Base-by-base conservation (phyloP, 192 early-diverging fungal species). In the Coemansia biformis region DNA sequence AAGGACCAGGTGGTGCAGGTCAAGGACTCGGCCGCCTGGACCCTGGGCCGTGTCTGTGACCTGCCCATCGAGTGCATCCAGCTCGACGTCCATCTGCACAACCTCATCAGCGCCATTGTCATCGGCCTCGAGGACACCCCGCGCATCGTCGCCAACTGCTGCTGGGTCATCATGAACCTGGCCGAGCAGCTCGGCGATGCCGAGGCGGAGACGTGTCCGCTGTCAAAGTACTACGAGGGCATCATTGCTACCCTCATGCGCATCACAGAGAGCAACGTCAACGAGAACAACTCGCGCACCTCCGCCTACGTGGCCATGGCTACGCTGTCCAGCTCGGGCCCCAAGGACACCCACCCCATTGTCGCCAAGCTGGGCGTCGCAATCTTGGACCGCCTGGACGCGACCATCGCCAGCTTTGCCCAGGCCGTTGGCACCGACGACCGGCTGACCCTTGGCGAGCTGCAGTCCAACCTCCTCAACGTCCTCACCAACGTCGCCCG, bases 11-110 rank as follows among this genome's bases (percentile, higher is more conserved):
- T 83, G 19, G 60, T 90, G 18, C 85, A 92, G 47, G 92, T 99
- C 48, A 94, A 96, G 76, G 97, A 99, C 67, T 88, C 93, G 15
- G 87, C 93, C 7, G 95, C 93, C 14, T 99, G 97, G 97, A 90
- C 92, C n/a, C 74, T 99, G 10, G 95, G 97, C 46, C 86, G 93
- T 48, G 90, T 99, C 21, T 95, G 81, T 42, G 90, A 96, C 45
- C 60, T 85, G 36, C 52, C 92, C 38, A 77, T 81, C 32, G 78
- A 83, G 28, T 83, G 81, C 57, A 88, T 90, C 46, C 83, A 86
- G 51, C 79, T 81, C 8, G 84, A 87, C 18, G 57, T 81, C 30
- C 83, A 86, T 33, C 70, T 92, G 34, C 77, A 85, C 47, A 79
- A 68, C 24, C 64, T 92, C 16, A 75, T 92, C 19, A 71, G 75